Base-by-base conservation (phyloP, 306 rosid species). In the Senna tora region DNA sequence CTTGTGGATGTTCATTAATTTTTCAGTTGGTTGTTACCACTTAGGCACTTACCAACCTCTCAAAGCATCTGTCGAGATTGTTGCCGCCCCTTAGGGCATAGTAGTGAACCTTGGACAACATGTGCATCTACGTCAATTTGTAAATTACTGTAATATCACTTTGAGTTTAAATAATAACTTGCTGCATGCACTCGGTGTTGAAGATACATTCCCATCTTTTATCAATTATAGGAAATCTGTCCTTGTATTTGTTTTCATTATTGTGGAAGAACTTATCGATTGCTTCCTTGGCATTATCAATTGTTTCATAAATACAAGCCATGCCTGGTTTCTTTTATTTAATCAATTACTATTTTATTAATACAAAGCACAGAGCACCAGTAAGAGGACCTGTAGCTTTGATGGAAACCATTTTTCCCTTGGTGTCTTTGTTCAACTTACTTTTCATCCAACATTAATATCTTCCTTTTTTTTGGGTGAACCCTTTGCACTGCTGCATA, bases 1-100 rank as follows among this genome's bases (percentile, higher is more conserved):
- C 20, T 43, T 3, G 22, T 22, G 55, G 69, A 42, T 22, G 2
- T 15, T 15, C 15, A 28, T 43, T 43, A 19, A 51, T 65, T 43
- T n/a, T 55, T 65, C 22, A 22, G 14, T 43, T 63, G 20, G 52
- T 41, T 22, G 38, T n/a, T n/a, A n/a, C n/a, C n/a, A n/a, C n/a
- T n/a, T n/a, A n/a, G n/a, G n/a, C n/a, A n/a, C n/a, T 20, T 20
- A 53, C 30, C 57, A 52, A 52, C 5, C 57, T 52, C 57, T 52
- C 22, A 52, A 52, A 19, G 28, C 30, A 50, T 52, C 25, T 19
- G 6, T 9, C 19, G 57, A 51, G 22, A 51, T 49, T 19, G 59
- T 53, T 53, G 4, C 32, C 9, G 22, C 61, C 62, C 21, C 15
- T 55, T 15, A 55, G 11, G 17, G 56, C 56, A 51, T 51, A 15